These are phyloP conservation scores for Blastobotrys parvus DNA, from an alignment of 805 yeast genomes.

Conservation along the genomic window DNA sequence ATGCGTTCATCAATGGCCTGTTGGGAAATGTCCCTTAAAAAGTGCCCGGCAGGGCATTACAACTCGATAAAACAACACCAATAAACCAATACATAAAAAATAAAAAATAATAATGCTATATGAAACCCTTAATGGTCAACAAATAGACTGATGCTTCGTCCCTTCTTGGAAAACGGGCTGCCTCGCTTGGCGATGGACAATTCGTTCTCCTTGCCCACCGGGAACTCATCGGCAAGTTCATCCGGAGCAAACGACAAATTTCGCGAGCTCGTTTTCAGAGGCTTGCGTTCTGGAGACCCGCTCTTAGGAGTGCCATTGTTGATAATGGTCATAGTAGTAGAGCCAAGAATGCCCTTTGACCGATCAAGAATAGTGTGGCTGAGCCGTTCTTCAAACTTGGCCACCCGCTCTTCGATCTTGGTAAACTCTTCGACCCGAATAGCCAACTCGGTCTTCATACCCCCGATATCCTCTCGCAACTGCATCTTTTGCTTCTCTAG, in stretches of 20 bases:
- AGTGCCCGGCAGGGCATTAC: too few relatives aligned
- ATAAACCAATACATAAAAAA: too few relatives aligned
- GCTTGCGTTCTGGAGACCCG: constrained; percentile 5
- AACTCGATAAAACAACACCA: too few relatives aligned
- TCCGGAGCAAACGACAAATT: constrained; percentile 14
- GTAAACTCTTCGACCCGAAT: constrained; percentile 24
- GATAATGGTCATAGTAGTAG: constrained; percentile 21
- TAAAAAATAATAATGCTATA: too few relatives aligned
- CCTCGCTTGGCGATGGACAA: constrained; percentile 10
- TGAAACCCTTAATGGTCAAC: constrained; percentile 4
- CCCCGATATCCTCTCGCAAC: not conserved
- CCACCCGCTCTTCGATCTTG: constrained; percentile 24
- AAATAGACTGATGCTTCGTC: constrained; percentile 11
- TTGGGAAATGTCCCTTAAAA: too few relatives aligned
- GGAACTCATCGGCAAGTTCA: constrained; percentile 2
- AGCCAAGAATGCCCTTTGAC: constrained; percentile 24
- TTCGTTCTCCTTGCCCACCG: constrained; percentile 11
- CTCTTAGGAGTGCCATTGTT: constrained; percentile 7
- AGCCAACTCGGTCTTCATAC: constrained; percentile 21
- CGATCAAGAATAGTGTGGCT: constrained; percentile 24
- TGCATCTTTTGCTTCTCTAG: not conserved
- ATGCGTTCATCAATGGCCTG: too few relatives aligned
- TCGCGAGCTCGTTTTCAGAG: constrained; percentile 3
- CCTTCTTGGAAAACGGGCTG: constrained; percentile 7
- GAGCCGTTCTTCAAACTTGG: constrained; percentile 20